phyloP scores from a whole-genome alignment of 805 yeast species.

The Nakazawaea peltata region DNA sequence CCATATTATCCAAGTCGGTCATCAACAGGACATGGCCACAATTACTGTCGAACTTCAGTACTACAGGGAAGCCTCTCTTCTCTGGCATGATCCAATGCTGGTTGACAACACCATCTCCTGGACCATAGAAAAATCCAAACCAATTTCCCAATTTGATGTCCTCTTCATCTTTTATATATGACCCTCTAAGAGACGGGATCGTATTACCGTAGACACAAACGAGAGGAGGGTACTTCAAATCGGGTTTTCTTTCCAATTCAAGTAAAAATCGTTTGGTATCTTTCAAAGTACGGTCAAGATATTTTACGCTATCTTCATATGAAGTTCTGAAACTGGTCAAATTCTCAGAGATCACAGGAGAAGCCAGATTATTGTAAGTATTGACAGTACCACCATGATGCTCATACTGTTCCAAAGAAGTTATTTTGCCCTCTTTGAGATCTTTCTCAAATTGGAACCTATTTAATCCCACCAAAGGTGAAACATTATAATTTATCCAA shows the following conservation, averaged over 20 bases:
- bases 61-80: conserved; percentile 61
- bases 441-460: conserved; percentile 19
- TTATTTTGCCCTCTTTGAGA: conserved; percentile 16
- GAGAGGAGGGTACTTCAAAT: conserved; percentile 68
- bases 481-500: conserved; percentile 71
- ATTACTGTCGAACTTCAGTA: conserved; percentile 53
- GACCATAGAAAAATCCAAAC: conserved; percentile 72
- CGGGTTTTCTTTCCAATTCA: conserved; percentile 45
- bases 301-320: conserved; percentile 54
- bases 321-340: conserved; percentile 21
- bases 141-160: conserved; percentile 68
- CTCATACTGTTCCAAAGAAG: conserved; percentile 8
- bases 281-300: conserved; percentile 52
- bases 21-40: conserved; percentile 76
- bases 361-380: conserved; percentile 8
- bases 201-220: conserved; percentile 74
- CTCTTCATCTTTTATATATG: conserved; percentile 50
- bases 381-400: conserved; percentile 10
- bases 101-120: conserved; percentile 91
- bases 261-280: conserved; percentile 50
- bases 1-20: conserved; percentile 68
- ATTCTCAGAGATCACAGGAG: conserved; percentile 8
- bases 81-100: conserved; percentile 80
- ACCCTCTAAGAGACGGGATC: conserved; percentile 82
- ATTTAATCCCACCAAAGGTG: conserved; percentile 56